Evolutionary conservation across 768 basidiomycete genomes (phyloP).

Genomic region (Inosperma sp.): DNA sequence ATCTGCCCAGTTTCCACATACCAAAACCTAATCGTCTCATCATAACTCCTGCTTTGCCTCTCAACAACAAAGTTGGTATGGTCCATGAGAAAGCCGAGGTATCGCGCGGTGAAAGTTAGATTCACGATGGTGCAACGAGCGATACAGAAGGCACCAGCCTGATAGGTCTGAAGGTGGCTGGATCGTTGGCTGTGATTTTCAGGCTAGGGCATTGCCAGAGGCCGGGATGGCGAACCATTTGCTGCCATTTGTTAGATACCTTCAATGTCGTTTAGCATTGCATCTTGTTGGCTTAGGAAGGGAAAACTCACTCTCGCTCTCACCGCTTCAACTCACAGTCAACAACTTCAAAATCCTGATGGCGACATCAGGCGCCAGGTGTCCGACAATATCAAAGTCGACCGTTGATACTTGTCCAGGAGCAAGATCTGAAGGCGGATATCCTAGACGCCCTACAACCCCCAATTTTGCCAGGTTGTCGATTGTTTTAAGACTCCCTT

Average conservation of each 20-base stretch:
- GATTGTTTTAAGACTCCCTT: no score
- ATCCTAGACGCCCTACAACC: no score
- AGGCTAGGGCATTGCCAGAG: slow-evolving; percentile 78
- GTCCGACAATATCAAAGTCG: slow-evolving; percentile 81
- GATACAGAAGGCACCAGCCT: slow-evolving; percentile 73
- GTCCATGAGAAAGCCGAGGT: slow-evolving; percentile 78
- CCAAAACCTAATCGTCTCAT: slow-evolving; percentile 92
- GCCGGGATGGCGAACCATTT: slow-evolving; percentile 53
- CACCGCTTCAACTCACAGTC: slow-evolving; percentile 57
- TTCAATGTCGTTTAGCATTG: slow-evolving; percentile 27
- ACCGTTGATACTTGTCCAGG: slow-evolving; percentile 77
- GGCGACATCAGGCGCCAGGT: slow-evolving; percentile 60
- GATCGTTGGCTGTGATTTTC: slow-evolving; percentile 67
- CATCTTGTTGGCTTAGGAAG: slow-evolving; percentile 23
- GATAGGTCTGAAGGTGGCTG: slow-evolving; percentile 57
- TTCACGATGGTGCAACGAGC: slow-evolving; percentile 79
- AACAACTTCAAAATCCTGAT: slow-evolving; percentile 55
- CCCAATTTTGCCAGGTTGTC: no score
- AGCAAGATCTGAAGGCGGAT: slow-evolving; percentile 79
- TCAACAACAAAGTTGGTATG: slow-evolving; percentile 77
- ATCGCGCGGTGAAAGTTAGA: slow-evolving; percentile 73
- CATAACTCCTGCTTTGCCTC: slow-evolving; percentile 78
- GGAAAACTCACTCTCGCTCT: slow-evolving; percentile 40
- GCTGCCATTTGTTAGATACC: slow-evolving; percentile 46
- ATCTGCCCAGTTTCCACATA: slow-evolving; percentile 60